A percentile compares a stretch with the other conserved stretches of the same genome.
These are phyloP conservation scores for Monarda citriodora DNA, from an alignment of 305 asterid species.

Conservation along the genomic window DNA sequence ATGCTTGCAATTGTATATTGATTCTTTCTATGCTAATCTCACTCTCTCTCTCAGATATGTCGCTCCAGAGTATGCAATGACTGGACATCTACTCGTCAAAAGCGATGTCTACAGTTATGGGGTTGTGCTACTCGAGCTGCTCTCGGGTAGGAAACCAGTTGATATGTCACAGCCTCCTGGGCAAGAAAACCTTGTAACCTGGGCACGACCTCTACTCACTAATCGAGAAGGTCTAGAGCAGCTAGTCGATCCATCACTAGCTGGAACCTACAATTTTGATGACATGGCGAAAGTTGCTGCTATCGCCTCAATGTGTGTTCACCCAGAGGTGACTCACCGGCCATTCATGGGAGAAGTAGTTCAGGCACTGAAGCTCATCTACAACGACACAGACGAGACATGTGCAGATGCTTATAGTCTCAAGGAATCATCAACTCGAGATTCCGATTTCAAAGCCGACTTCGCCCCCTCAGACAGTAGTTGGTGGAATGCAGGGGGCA, in stretches of 20 bases:
- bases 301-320: conserved; percentile 97
- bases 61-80: conserved; percentile 99
- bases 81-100: conserved; percentile 92
- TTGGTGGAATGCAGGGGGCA: conserved; percentile 90
- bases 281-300: conserved; percentile 98
- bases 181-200: conserved; percentile 91
- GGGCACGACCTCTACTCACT: conserved; percentile 91
- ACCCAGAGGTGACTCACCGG: conserved; percentile 92
- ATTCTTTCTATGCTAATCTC: background rate
- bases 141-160: conserved; percentile 92
- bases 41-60: conserved; percentile 54
- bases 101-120: conserved; percentile 97
- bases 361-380: conserved; percentile 95
- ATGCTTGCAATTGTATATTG: background rate
- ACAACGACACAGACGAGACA: conserved; percentile 75
- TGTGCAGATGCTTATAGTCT: conserved; percentile 73
- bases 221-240: conserved; percentile 85
- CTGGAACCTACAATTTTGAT: conserved; percentile 71
- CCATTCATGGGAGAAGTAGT: conserved; percentile 99
- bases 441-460: conserved; percentile 77
- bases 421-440: conserved; percentile 73
- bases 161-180: conserved; percentile 97
- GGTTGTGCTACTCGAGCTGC: conserved; percentile 87
- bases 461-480: conserved; percentile 79
- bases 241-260: conserved; percentile 82